These are phyloP conservation scores for Kickxella alabastrina DNA, from an alignment of 192 early-diverging fungal species.

Conservation along the genomic window DNA sequence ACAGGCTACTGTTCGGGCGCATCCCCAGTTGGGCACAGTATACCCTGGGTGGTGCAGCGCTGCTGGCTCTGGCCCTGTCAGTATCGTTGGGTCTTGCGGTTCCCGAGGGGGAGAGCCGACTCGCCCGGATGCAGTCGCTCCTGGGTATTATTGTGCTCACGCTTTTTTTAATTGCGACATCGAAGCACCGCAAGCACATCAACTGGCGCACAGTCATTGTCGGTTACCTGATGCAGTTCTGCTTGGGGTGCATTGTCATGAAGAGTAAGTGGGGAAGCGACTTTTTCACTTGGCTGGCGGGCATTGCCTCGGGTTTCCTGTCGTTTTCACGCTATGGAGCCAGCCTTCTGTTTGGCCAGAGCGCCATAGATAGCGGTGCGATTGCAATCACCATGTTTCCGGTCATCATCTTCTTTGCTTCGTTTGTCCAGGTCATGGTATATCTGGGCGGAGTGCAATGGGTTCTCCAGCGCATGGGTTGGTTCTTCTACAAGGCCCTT, in stretches of 20 bases:
- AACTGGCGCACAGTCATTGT: slow-evolving; percentile 70
- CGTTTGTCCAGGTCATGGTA: slow-evolving; percentile 81
- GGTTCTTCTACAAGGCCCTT: slow-evolving; percentile 65
- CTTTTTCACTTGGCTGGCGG: slow-evolving; percentile 68
- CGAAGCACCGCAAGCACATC: slow-evolving; percentile 61
- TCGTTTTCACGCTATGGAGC: slow-evolving; percentile 61
- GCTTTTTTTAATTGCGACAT: slow-evolving; percentile 52
- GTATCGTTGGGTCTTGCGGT: slow-evolving; percentile 52
- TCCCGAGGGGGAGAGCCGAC: slow-evolving; percentile 54
- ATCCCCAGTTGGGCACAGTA: slow-evolving; percentile 17
- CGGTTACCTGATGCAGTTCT: slow-evolving; percentile 70
- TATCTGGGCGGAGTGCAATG: slow-evolving; percentile 81
- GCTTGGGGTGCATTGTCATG: slow-evolving; percentile 77
- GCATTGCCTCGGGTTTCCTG: slow-evolving; percentile 61
- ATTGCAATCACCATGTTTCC: slow-evolving; percentile 76
- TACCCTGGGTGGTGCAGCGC: slow-evolving; percentile 1
- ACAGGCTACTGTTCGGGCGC: neutral
- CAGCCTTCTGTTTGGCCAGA: slow-evolving; percentile 59
- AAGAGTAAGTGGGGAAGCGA: slow-evolving; percentile 63
- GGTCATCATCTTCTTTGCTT: slow-evolving; percentile 83
- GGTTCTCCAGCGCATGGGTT: slow-evolving; percentile 63
- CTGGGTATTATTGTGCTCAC: slow-evolving; percentile 66
- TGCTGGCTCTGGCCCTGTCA: slow-evolving; percentile 45
- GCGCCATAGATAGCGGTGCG: slow-evolving; percentile 36
- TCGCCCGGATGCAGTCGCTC: slow-evolving; percentile 70